Base-by-base conservation (phyloP, 2,329 filamentous ascomycete genomes). In the Fusarium buharicum region DNA sequence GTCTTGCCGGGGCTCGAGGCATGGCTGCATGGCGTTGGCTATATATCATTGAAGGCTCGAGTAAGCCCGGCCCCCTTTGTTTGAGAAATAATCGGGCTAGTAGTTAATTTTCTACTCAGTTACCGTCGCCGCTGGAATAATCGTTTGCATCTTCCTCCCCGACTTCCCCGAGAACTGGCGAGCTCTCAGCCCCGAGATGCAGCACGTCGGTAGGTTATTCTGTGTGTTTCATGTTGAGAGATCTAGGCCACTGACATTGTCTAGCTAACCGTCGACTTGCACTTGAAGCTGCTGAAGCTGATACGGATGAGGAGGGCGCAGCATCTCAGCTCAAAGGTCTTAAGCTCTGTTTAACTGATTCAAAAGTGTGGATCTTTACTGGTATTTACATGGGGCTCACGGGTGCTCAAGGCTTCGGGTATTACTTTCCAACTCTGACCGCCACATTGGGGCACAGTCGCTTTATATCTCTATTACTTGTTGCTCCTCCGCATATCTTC, bases 21-120 rank as follows among this genome's bases (percentile, higher is more conserved):
- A 50, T 72, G 6, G 51, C 51, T 6, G 70, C 67, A 6, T 72
- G 71, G 71, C 62, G 62, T 17, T 73, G 72, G 62, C 77, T 89
- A 0, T 90, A 90, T 73, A 87, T 90, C 34, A 84, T 90, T 18
- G 86, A 90, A 70, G 87, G 5, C 8, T n/a, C 44, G 4, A 17
- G 44, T 47, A 37, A 14, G 43, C 3, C 8, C 22, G n/a, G 14
- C 2, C 2, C 22, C 28, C 14, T 28, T 11, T n/a, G 5, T 17
- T 18, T 17, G 12, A 10, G 4, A 28, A 7, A 28, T 10, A 24
- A 13, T 4, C 4, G 3, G 4, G 24, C n/a, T 24, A 43, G 6
- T 11, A 14, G 8, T 24, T 7, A 24, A 24, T 24, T 6, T 9
- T 14, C n/a, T 12, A 7, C 14, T 10, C n/a, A 47, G 44, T 37